Conservation (phyloP, 2,329 filamentous ascomycete genomes). For the Fusarium equiseti region DNA sequence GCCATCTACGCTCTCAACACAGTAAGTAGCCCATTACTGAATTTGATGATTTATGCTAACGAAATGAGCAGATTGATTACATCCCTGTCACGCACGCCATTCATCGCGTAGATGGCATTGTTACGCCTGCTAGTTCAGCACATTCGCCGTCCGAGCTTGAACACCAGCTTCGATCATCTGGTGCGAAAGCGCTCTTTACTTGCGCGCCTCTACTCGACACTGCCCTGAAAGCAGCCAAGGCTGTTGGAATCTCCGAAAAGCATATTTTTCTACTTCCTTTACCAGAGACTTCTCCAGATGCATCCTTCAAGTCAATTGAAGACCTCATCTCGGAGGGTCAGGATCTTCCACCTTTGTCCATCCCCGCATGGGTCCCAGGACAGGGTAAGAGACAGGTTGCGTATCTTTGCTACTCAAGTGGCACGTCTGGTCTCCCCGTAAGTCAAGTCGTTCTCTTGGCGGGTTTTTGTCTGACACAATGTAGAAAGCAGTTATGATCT, state of each 20-base stretch:
- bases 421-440: slow-evolving; percentile 82
- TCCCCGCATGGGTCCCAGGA: slow-evolving; percentile 69
- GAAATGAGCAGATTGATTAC: slow-evolving; percentile 72
- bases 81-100: slow-evolving; percentile 80
- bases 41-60: accelerated
- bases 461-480: background rate
- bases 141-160: slow-evolving; percentile 77
- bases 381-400: slow-evolving; percentile 76
- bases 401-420: slow-evolving; percentile 84
- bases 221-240: slow-evolving; percentile 72
- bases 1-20: slow-evolving; percentile 83
- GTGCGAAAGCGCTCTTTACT: slow-evolving; percentile 79
- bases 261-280: slow-evolving; percentile 78
- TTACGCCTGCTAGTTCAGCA: slow-evolving; percentile 79
- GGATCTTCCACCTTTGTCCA: slow-evolving; percentile 63
- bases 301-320: slow-evolving; percentile 71
- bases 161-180: slow-evolving; percentile 77
- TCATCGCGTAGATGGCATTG: slow-evolving; percentile 78
- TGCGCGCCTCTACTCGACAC: slow-evolving; percentile 73
- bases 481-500: slow-evolving; percentile 87
- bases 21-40: slow-evolving; percentile 53
- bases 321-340: slow-evolving; percentile 73
- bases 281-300: slow-evolving; percentile 54
- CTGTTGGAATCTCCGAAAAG: slow-evolving; percentile 70
- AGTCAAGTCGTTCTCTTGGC: background rate